Conservation (phyloP, 1,139 yeast species). For the Sugiyamaella novakii region DNA sequence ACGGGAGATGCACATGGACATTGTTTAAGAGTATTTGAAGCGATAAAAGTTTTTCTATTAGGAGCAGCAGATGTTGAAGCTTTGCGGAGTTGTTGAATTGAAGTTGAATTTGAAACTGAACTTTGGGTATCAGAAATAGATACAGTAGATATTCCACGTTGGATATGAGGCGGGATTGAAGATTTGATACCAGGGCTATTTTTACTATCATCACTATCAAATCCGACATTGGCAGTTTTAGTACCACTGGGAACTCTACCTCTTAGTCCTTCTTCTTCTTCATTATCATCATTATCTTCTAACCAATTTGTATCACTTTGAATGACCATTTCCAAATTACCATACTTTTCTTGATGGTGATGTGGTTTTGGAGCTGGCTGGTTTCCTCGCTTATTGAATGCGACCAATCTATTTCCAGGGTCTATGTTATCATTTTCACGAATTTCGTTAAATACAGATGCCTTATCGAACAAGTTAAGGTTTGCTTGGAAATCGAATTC, state of each 20-base stretch:
- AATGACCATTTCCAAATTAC: conserved; percentile 74
- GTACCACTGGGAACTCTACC: neutral
- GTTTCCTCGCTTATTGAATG: conserved; percentile 57
- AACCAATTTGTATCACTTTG: conserved; percentile 40
- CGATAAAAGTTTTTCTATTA: conserved; percentile 14
- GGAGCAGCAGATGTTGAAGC: conserved; percentile 15
- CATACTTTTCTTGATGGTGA: conserved; percentile 49
- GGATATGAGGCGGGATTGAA: conserved; percentile 10
- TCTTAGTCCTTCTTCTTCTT: conserved; percentile 5
- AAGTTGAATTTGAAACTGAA: neutral
- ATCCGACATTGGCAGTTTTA: neutral
- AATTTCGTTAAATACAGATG: conserved; percentile 75
- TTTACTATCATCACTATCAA: neutral
- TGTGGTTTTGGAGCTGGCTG: conserved; percentile 17
- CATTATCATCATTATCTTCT: conserved; percentile 9
- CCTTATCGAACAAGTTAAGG: conserved; percentile 79
- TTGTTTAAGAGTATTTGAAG: conserved; percentile 27
- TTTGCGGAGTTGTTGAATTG: conserved; percentile 21
- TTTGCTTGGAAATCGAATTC: conserved; percentile 90
- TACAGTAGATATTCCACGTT: conserved; percentile 7
- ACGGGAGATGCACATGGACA: conserved; percentile 74
- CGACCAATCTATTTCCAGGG: conserved; percentile 67
- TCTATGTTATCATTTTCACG: conserved; percentile 62
- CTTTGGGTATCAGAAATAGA: conserved; percentile 10
- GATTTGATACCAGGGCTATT: neutral